phyloP scores from a whole-genome alignment of 2,329 filamentous ascomycete genomes.

The Nothomitra cinnamomea region DNA sequence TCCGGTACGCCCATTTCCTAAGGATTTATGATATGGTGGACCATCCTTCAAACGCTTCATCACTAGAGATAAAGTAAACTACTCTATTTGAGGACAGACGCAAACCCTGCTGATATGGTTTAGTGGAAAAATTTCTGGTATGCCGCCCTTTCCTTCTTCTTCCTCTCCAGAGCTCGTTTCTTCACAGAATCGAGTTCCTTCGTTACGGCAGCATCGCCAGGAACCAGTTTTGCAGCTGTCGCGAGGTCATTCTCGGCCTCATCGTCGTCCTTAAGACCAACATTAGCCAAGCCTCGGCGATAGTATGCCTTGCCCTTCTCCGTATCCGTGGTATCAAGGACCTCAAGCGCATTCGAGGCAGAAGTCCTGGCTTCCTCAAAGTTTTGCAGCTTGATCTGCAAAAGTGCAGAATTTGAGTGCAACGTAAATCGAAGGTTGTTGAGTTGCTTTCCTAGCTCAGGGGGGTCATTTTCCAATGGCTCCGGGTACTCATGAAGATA shows the following conservation, averaged over 20 bases:
- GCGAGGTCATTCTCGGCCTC: constrained; percentile 57
- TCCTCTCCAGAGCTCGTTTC: constrained; percentile 52
- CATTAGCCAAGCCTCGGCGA: constrained; percentile 59
- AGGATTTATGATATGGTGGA: too few species aligned
- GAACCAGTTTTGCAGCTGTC: constrained; percentile 57
- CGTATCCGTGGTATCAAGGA: constrained; percentile 42
- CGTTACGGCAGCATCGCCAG: constrained; percentile 55
- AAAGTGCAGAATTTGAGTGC: constrained; percentile 74
- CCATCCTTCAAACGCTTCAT: too few species aligned
- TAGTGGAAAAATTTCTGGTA: constrained; percentile 73
- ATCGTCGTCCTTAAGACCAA: constrained; percentile 72
- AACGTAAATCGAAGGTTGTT: constrained; percentile 64
- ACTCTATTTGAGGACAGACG: too few species aligned
- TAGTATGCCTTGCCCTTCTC: constrained; percentile 85
- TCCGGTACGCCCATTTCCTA: too few species aligned
- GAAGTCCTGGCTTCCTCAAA: constrained; percentile 54
- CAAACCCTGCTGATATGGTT: too few species aligned
- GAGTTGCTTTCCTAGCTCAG: constrained; percentile 49
- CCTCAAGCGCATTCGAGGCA: constrained; percentile 57
- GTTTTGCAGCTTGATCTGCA: constrained; percentile 62
- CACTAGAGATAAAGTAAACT: too few species aligned
- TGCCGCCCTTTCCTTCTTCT: constrained; percentile 78
- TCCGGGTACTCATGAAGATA: constrained; percentile 78
- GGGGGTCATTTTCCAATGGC: constrained; percentile 47
- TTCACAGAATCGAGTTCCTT: constrained; percentile 66